These are phyloP conservation scores for Exserohilum rostratum DNA, from an alignment of 2,329 filamentous ascomycete species.

Conservation along the genomic window DNA sequence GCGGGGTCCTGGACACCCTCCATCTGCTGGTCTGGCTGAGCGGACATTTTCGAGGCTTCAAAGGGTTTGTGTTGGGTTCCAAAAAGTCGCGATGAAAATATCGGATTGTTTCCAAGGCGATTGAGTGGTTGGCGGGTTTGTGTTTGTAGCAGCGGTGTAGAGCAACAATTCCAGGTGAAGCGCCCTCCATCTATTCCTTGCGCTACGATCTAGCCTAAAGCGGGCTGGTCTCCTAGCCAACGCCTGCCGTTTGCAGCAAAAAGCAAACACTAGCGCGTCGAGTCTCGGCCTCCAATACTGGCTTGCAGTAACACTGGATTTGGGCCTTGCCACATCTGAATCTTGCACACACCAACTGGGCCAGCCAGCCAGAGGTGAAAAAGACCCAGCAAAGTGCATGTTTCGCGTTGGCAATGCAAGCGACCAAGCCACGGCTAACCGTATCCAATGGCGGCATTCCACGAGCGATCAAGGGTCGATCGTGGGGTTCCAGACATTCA, in stretches of 20 bases:
- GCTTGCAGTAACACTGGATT: not conserved
- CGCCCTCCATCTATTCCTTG: constrained; percentile 22
- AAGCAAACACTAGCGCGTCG: constrained; percentile 22
- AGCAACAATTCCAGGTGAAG: constrained; percentile 29
- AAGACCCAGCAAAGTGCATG: not conserved
- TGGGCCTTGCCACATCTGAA: no score
- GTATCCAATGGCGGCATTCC: not conserved
- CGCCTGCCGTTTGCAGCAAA: constrained; percentile 18
- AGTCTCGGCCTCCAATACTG: not conserved
- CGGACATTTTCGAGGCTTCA: constrained; percentile 36
- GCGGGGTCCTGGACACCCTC: constrained; percentile 51
- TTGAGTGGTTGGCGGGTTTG: constrained; percentile 19
- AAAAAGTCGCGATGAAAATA: constrained; percentile 5
- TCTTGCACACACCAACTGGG: no score
- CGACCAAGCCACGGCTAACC: not conserved
- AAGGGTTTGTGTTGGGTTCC: not conserved
- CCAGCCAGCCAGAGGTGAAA: not conserved
- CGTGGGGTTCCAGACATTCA: not conserved
- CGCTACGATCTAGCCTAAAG: constrained; percentile 11
- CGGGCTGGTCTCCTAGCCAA: constrained; percentile 10
- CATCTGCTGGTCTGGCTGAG: constrained; percentile 45
- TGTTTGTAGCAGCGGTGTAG: constrained; percentile 31
- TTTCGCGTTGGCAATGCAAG: no score
- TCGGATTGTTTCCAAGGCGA: constrained; percentile 10
- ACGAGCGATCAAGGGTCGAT: no score